phyloP scores from a whole-genome alignment of 1,284 basidiomycete genomes.

The Rhodotorula sp. region DNA sequence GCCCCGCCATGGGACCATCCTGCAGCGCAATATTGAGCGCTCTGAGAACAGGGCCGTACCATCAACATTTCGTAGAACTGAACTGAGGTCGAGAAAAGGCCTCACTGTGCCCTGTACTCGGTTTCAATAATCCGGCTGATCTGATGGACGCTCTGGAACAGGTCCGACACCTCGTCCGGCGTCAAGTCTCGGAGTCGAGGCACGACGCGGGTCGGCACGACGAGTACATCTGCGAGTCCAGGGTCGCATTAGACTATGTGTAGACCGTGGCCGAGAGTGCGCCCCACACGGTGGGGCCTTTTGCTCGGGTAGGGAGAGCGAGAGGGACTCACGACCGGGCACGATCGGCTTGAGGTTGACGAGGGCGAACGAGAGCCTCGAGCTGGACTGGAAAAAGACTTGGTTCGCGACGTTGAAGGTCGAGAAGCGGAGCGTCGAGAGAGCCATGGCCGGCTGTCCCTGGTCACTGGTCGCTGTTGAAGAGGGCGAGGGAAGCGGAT shows the following conservation, averaged over 20 bases:
- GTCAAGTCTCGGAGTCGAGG: conserved; percentile 71
- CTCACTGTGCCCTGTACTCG: conserved; percentile 53
- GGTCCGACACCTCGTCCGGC: conserved; percentile 66
- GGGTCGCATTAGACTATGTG: background rate
- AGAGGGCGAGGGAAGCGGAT: background rate
- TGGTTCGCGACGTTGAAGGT: conserved; percentile 43
- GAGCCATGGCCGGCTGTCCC: background rate
- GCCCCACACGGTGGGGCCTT: background rate
- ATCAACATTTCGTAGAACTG: background rate
- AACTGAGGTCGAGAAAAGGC: conserved; percentile 62
- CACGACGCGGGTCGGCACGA: conserved; percentile 73
- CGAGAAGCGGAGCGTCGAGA: conserved; percentile 36
- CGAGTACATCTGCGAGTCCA: conserved; percentile 69
- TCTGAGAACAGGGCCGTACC: background rate
- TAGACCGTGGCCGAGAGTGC: no score
- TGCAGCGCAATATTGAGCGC: conserved; percentile 49
- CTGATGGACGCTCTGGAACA: conserved; percentile 70
- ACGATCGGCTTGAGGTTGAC: conserved; percentile 91
- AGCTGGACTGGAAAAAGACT: conserved; percentile 70
- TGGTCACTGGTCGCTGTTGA: background rate
- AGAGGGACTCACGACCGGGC: conserved; percentile 72
- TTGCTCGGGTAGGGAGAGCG: conserved; percentile 1
- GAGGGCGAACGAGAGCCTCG: conserved; percentile 67
- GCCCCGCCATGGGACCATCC: conserved; percentile 79
- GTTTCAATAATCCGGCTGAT: conserved; percentile 51